Conservation (phyloP, 1,284 basidiomycete species). For the Ustilago trichophora region DNA sequence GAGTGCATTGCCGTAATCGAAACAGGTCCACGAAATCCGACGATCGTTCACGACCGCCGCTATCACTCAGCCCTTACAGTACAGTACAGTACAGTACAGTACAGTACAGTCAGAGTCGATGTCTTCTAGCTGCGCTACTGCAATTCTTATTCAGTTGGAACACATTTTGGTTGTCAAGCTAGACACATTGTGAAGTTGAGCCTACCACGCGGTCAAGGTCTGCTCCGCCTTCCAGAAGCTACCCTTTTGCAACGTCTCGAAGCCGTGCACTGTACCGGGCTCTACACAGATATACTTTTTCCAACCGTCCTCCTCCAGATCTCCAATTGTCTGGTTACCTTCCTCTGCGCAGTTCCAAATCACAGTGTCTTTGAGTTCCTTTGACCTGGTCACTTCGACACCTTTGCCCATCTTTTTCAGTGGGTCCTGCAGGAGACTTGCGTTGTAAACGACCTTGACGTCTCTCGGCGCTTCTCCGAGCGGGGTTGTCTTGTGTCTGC, state of each 20-base stretch:
- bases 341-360: conserved; percentile 67
- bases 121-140: too few species aligned
- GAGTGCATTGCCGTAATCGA: too few species aligned
- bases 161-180: too few species aligned
- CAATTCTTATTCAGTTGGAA: too few species aligned
- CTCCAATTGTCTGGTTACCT: conserved; percentile 62
- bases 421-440: conserved; percentile 25
- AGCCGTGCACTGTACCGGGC: conserved; percentile 63
- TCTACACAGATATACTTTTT: conserved; percentile 67
- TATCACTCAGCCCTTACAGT: too few species aligned
- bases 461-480: conserved; percentile 22
- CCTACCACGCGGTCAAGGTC: conserved; percentile 44
- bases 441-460: conserved; percentile 43
- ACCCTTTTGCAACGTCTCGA: conserved; percentile 60
- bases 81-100: too few species aligned
- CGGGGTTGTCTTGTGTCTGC: conserved; percentile 22
- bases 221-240: conserved; percentile 38
- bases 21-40: too few species aligned
- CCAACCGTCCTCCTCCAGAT: conserved; percentile 66
- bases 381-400: conserved; percentile 42
- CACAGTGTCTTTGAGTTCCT: conserved; percentile 51
- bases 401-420: conserved; percentile 38
- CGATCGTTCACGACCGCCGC: too few species aligned
- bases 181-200: neutral
- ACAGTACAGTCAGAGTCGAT: too few species aligned